Percentiles rank a stretch among this genome's conserved stretches.
These are phyloP conservation scores for Calocera cornea DNA, from an alignment of 768 basidiomycete genomes.

Conservation along the genomic window DNA sequence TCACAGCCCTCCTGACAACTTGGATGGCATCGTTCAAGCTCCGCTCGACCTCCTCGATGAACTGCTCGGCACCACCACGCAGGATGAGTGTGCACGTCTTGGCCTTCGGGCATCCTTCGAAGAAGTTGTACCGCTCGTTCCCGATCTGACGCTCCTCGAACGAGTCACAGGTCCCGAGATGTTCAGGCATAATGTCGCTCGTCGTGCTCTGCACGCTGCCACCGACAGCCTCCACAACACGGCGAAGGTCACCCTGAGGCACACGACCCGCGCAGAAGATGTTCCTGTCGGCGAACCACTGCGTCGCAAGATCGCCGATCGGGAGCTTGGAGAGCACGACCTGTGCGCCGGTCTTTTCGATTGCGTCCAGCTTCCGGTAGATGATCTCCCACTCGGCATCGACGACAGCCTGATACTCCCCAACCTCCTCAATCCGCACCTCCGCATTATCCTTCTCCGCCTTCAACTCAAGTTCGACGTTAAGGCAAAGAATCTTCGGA, in stretches of 20 bases:
- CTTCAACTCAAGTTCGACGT: slow-evolving; percentile 96
- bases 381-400: slow-evolving; percentile 99
- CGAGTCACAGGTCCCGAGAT: slow-evolving; percentile 82
- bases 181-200: slow-evolving; percentile 76
- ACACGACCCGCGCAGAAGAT: slow-evolving; percentile 99
- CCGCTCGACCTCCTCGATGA: slow-evolving; percentile 95
- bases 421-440: slow-evolving; percentile 89
- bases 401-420: slow-evolving; percentile 98
- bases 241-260: slow-evolving; percentile 70
- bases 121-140: slow-evolving; percentile 90
- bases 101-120: slow-evolving; percentile 82
- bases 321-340: slow-evolving; percentile 96
- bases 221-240: slow-evolving; percentile 92
- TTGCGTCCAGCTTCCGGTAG: slow-evolving; percentile 89
- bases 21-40: slow-evolving; percentile 97
- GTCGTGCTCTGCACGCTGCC: slow-evolving; percentile 92
- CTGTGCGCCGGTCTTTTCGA: slow-evolving; percentile 91
- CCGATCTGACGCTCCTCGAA: slow-evolving; percentile 96
- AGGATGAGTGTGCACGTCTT: slow-evolving; percentile 92
- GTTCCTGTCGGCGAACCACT: slow-evolving; percentile 97
- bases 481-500: slow-evolving; percentile 84
- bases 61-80: slow-evolving; percentile 94
- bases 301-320: slow-evolving; percentile 95
- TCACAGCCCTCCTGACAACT: slow-evolving; percentile 97
- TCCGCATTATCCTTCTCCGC: slow-evolving; percentile 99